Conservation (phyloP, 2,329 filamentous ascomycete species). For the Colletotrichum chlorophyti region DNA sequence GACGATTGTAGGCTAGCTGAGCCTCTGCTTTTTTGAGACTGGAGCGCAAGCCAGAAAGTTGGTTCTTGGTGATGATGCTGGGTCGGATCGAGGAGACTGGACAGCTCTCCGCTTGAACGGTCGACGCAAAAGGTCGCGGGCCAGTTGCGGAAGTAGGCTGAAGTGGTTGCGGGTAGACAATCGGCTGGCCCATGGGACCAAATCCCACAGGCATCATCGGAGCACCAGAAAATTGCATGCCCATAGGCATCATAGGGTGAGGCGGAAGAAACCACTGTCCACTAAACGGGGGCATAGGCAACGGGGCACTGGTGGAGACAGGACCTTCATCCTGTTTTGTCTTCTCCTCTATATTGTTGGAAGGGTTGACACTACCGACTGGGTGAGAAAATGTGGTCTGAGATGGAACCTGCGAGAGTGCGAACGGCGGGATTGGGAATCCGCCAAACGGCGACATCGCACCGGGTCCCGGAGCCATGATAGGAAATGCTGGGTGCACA, state of each 20-base stretch:
- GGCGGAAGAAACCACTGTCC: constrained; percentile 23
- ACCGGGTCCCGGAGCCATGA: constrained; percentile 7
- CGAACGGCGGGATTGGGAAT: constrained; percentile 6
- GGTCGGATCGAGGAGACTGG: constrained; percentile 65
- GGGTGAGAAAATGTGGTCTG: constrained; percentile 1
- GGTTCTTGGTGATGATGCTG: constrained; percentile 67
- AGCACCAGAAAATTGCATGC: constrained; percentile 33
- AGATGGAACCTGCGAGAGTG: neutral
- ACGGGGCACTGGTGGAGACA: neutral
- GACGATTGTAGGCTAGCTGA: constrained; percentile 66
- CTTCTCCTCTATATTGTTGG: neutral
- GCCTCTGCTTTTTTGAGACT: constrained; percentile 64
- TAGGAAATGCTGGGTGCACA: constrained; percentile 8
- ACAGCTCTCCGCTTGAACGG: constrained; percentile 29
- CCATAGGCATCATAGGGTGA: constrained; percentile 22
- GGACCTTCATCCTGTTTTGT: neutral
- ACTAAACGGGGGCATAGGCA: constrained; percentile 5
- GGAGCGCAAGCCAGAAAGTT: constrained; percentile 58
- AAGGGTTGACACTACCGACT: neutral
- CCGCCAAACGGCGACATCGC: constrained; percentile 18
- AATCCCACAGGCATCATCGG: constrained; percentile 33
- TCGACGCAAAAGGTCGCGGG: neutral
- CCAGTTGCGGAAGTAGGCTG: neutral
- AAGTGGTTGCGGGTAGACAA: constrained; percentile 9
- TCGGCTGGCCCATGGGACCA: constrained; percentile 34